Percentiles rank a stretch among this genome's conserved stretches.
Evolutionary conservation across 306 rosid genomes (phyloP).

Genomic region (Cajanus cajan): DNA sequence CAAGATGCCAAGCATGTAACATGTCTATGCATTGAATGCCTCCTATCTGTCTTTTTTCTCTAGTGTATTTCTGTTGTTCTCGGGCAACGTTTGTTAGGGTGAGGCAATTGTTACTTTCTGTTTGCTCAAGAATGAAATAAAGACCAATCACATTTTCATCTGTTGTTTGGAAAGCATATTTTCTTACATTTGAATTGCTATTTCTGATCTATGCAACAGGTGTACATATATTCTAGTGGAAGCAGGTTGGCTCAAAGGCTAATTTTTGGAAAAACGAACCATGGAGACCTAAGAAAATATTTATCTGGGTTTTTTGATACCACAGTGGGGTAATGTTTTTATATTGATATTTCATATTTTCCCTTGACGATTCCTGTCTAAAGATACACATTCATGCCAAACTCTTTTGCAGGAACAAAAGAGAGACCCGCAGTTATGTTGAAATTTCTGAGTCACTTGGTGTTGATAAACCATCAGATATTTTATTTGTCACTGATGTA

Average conservation of each 20-base stretch:
- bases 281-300: constrained; percentile 84
- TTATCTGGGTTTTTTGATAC: constrained; percentile 92
- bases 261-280: constrained; percentile 76
- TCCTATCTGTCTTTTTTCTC: not conserved
- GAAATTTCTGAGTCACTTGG: constrained; percentile 78
- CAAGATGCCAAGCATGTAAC: not conserved
- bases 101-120: constrained; percentile 5
- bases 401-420: constrained; percentile 70
- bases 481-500: constrained; percentile 83
- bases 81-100: constrained; percentile 6
- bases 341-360: not conserved
- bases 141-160: not conserved
- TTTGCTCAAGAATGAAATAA: constrained; percentile 16
- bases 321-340: constrained; percentile 68
- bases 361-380: constrained; percentile 6
- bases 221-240: constrained; percentile 95
- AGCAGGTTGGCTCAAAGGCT: constrained; percentile 97
- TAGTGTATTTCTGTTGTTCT: not conserved
- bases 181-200: constrained; percentile 16
- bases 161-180: constrained; percentile 24
- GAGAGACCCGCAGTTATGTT: constrained; percentile 67
- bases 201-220: constrained; percentile 51
- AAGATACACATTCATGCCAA: constrained; percentile 9
- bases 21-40: not conserved
- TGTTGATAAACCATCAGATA: constrained; percentile 79